phyloP scores from a whole-genome alignment of 1,139 yeast species.

The Ogataea hybrid region DNA sequence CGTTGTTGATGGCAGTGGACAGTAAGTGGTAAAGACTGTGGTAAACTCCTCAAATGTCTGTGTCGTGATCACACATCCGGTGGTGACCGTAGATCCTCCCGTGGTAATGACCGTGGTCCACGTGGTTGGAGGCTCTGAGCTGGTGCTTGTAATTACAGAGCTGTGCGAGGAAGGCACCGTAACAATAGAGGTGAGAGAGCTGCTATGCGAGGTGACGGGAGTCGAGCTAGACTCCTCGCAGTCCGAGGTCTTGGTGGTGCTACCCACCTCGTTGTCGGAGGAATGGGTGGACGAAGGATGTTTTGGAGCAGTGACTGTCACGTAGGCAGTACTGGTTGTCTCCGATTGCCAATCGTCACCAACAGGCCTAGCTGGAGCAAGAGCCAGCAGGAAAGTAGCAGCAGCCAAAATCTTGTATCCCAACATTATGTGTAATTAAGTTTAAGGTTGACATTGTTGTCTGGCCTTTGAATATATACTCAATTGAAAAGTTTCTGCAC shows the following conservation, averaged over 20 bases:
- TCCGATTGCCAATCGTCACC: too few relatives aligned
- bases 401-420: conserved; percentile 8
- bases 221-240: too few relatives aligned
- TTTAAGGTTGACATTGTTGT: not conserved
- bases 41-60: conserved; percentile 4
- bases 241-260: too few relatives aligned
- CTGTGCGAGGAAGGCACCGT: too few relatives aligned
- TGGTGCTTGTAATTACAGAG: too few relatives aligned
- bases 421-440: conserved; percentile 1
- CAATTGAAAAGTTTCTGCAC: not conserved
- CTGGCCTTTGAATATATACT: not conserved
- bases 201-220: too few relatives aligned
- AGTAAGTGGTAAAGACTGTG: conserved; percentile 9
- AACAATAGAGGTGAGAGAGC: too few relatives aligned
- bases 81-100: conserved; percentile 6
- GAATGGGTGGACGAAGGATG: too few relatives aligned
- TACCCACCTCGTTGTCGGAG: too few relatives aligned
- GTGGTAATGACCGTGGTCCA: conserved; percentile 6
- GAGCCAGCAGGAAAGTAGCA: conserved; percentile 5
- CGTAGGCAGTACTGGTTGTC: too few relatives aligned
- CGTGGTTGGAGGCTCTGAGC: conserved; percentile 1
- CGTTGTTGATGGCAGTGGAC: conserved; percentile 5
- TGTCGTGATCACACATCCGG: conserved; percentile 7
- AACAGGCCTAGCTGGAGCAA: too few relatives aligned
- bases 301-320: too few relatives aligned